Percentiles rank a stretch among this genome's conserved stretches.
Conservation (phyloP, 208 protist species). For the Plasmodiophora brassicae region DNA sequence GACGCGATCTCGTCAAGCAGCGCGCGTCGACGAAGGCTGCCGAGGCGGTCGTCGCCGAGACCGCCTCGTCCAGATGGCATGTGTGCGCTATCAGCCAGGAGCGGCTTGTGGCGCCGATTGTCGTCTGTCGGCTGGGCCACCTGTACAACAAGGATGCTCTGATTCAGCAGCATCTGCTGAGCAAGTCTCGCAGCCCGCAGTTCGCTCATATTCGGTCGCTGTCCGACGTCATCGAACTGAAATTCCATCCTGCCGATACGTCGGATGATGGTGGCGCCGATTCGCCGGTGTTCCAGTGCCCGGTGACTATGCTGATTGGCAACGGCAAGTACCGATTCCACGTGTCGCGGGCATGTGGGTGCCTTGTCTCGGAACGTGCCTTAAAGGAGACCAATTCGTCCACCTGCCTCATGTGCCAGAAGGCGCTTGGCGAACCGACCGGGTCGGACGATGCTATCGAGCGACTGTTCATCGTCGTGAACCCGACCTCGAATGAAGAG, state of each 20-base stretch:
- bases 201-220: not conserved
- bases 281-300: not conserved
- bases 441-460: not conserved
- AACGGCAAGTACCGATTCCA: constrained; percentile 20
- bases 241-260: not conserved
- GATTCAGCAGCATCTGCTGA: constrained; percentile 4
- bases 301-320: not conserved
- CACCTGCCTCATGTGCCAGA: not conserved
- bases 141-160: constrained; percentile 22
- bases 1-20: constrained; percentile 12
- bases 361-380: not conserved
- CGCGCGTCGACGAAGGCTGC: not conserved
- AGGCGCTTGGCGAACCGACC: not conserved
- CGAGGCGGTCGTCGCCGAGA: not conserved
- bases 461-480: not conserved
- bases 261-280: not conserved
- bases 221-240: not conserved
- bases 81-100: constrained; percentile 10
- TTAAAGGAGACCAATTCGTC: not conserved
- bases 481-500: not conserved
- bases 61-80: not conserved
- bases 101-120: not conserved
- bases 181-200: not conserved
- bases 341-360: not conserved
- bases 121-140: not conserved